phyloP scores from a whole-genome alignment of 768 basidiomycete genomes.

The Pleurotus pulmonarius region DNA sequence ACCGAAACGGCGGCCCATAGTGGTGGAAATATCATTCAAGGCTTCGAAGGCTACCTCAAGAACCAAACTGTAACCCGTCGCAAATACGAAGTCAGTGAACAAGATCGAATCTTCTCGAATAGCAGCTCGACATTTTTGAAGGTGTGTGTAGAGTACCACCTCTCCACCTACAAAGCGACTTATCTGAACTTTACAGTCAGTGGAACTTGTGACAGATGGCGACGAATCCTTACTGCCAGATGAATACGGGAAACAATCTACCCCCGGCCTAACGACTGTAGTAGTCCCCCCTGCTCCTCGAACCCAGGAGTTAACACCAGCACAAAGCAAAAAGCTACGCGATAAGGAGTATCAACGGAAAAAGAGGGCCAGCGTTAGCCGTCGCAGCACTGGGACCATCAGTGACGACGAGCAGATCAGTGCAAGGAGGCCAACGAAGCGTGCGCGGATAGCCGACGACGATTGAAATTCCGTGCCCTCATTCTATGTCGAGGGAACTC shows the following conservation, averaged over 20 bases:
- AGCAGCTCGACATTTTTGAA: slow-evolving; percentile 77
- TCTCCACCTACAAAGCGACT: neutral
- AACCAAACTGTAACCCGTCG: slow-evolving; percentile 59
- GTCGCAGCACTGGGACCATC: slow-evolving; percentile 59
- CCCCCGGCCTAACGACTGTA: slow-evolving; percentile 72
- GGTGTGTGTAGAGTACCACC: slow-evolving; percentile 30
- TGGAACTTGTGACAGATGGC: slow-evolving; percentile 71
- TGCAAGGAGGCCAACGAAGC: slow-evolving; percentile 62
- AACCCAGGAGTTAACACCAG: slow-evolving; percentile 57
- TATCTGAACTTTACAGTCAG: slow-evolving; percentile 43
- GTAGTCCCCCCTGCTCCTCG: slow-evolving; percentile 72
- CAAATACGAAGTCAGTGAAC: slow-evolving; percentile 72
- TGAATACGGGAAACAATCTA: slow-evolving; percentile 64
- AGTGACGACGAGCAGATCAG: slow-evolving; percentile 70
- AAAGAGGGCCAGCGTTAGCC: slow-evolving; percentile 64
- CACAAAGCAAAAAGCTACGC: slow-evolving; percentile 72
- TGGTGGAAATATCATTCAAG: slow-evolving; percentile 85
- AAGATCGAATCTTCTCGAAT: slow-evolving; percentile 77
- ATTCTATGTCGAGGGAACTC: slow-evolving; percentile 29
- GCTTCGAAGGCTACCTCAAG: slow-evolving; percentile 85
- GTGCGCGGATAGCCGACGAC: slow-evolving; percentile 63
- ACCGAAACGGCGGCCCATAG: slow-evolving; percentile 72
- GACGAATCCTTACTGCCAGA: slow-evolving; percentile 55
- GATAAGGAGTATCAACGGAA: slow-evolving; percentile 80
- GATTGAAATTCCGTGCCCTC: slow-evolving; percentile 34